Percentiles rank a stretch among this genome's conserved stretches.
phyloP scores from a whole-genome alignment of 345 rosid species.

The Salix caprea region DNA sequence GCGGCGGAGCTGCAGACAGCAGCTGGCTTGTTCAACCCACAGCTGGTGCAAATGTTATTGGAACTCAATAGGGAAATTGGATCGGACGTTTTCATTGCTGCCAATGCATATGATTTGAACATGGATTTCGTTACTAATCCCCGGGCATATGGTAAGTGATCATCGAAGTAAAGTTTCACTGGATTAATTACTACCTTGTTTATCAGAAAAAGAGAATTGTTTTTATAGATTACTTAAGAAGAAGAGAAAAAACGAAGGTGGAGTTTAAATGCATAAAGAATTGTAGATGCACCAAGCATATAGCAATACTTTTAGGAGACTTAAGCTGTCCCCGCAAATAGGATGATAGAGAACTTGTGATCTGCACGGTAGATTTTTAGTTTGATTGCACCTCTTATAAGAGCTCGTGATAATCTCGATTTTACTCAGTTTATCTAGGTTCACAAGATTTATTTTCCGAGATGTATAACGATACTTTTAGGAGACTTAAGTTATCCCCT shows the following conservation, averaged over 20 bases:
- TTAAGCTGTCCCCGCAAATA: too few species aligned
- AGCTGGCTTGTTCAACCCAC: conserved; percentile 58
- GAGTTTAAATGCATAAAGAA: neutral
- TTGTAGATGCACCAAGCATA: neutral
- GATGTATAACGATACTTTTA: too few species aligned
- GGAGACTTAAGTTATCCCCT: too few species aligned
- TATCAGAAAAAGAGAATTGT: too few species aligned
- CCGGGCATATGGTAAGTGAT: conserved; percentile 48
- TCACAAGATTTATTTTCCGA: too few species aligned
- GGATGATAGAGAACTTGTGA: too few species aligned
- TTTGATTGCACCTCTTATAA: rapidly evolving
- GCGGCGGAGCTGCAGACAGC: conserved; percentile 51
- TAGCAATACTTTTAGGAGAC: neutral
- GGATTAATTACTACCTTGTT: neutral
- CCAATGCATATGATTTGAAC: conserved; percentile 48
- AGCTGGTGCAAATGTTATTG: conserved; percentile 46
- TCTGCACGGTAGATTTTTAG: too few species aligned
- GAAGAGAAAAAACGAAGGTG: neutral
- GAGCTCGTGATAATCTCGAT: rapidly evolving
- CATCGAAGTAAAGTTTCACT: neutral
- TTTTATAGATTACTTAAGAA: too few species aligned
- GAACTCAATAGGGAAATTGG: conserved; percentile 53
- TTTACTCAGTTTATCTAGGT: too few species aligned
- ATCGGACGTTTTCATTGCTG: conserved; percentile 46
- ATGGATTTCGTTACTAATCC: conserved; percentile 58